Conservation (phyloP, 176 grass and related monocot genomes). For the Zoysia japonica region DNA sequence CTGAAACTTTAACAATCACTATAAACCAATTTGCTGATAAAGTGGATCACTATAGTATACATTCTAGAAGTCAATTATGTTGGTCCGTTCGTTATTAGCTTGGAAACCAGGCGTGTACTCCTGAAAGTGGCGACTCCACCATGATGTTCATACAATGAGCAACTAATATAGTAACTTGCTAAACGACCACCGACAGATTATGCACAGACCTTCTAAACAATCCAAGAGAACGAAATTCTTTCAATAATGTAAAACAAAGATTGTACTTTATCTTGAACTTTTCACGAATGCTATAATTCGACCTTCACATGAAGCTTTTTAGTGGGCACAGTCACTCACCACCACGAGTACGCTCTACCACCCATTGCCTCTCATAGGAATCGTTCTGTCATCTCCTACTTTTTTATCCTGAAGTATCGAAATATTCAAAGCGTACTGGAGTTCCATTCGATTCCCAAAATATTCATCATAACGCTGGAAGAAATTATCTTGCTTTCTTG, state of each 20-base stretch:
- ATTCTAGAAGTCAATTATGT: not conserved
- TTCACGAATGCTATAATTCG: slow-evolving; percentile 32
- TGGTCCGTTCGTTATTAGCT: not conserved
- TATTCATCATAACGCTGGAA: slow-evolving; percentile 39
- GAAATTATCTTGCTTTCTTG: slow-evolving; percentile 23
- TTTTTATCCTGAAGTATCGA: not conserved
- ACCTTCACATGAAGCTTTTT: slow-evolving; percentile 17
- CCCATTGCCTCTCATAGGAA: slow-evolving; percentile 11
- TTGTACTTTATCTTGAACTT: slow-evolving; percentile 14
- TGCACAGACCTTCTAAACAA: not conserved
- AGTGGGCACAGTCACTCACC: slow-evolving; percentile 41
- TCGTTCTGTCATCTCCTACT: not conserved
- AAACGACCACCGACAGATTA: slow-evolving; percentile 5
- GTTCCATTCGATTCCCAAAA: slow-evolving; percentile 8
- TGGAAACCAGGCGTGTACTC: not conserved
- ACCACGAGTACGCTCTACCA: not conserved
- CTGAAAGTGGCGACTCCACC: slow-evolving; percentile 9
- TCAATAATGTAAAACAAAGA: slow-evolving; percentile 1
- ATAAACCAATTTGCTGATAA: not conserved
- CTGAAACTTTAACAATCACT: not conserved
- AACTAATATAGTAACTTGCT: not conserved
- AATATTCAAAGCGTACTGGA: slow-evolving; percentile 21
- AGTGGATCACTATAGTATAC: not conserved
- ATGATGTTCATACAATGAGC: slow-evolving; percentile 16
- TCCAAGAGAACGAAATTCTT: not conserved